A percentile compares a stretch with the other conserved stretches of the same genome.
Conservation (phyloP, 176 grass and related monocot species). For the Neostapfia colusana region DNA sequence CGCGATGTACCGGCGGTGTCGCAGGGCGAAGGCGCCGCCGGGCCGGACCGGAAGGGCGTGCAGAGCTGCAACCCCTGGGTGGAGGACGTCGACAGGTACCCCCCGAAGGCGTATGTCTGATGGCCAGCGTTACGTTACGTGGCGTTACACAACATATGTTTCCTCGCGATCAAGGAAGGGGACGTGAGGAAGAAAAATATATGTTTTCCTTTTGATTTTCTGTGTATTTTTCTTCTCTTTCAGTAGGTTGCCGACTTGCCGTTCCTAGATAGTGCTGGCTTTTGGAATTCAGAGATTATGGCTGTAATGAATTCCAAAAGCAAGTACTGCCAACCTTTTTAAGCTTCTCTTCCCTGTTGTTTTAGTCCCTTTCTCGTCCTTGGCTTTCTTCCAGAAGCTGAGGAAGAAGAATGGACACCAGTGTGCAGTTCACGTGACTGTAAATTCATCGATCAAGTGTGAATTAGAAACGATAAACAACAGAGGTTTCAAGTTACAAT, state of each 20-base stretch:
- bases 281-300: constrained; percentile 38
- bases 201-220: constrained; percentile 4
- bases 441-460: constrained; percentile 30
- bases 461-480: constrained; percentile 7
- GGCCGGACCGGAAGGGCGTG: not conserved
- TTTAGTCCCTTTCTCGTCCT: not conserved
- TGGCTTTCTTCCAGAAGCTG: constrained; percentile 37
- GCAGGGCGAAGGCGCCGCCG: not conserved
- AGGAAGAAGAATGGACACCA: not conserved
- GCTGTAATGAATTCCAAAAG: constrained; percentile 50
- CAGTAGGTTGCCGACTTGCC: constrained; percentile 1
- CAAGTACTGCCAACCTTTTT: constrained; percentile 4
- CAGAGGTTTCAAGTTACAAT: not conserved
- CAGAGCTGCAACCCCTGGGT: constrained; percentile 65
- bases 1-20: constrained; percentile 48
- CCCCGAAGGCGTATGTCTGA: constrained; percentile 54
- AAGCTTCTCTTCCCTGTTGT: not conserved
- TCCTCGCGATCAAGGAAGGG: constrained; percentile 4
- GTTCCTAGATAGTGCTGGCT: constrained; percentile 4
- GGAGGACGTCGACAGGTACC: constrained; percentile 63
- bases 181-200: not conserved
- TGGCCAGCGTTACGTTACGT: not conserved
- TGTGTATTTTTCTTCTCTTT: no score
- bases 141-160: constrained; percentile 28
- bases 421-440: constrained; percentile 24